Evolutionary conservation across 805 yeast genomes (phyloP), one percentile per base, ranked within the genome.

Genomic region (Yarrowia keelungensis): DNA sequence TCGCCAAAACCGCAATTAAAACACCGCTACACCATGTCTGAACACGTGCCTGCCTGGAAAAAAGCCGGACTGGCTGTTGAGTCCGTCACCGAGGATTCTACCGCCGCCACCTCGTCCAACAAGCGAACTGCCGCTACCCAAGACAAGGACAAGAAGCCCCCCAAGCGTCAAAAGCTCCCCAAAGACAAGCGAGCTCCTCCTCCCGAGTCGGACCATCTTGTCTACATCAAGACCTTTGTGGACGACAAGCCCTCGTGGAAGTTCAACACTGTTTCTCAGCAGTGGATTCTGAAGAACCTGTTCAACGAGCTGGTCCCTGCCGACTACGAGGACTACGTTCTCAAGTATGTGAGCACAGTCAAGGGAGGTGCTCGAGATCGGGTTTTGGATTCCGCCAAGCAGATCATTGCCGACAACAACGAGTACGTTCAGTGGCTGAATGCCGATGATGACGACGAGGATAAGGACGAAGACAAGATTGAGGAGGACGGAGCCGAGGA

Each of bases 221-320:
- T 80, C 0, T 90, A 90, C 74, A 78, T 90, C 72, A 82, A 85
- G 69, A 87, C 84, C 67, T 91, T 82, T 74, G 75, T 79, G 4
- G 81, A 83, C 12, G 91, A 89, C 71, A 79, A 77, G 70, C 85
- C 79, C 0, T 81, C 83, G 69, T 91, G 97, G 97, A 91, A 91
- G 80, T 91, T 91, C 76, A 88, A 92, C 69, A 91, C 91, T 74
- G 93, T 88, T 80, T 90, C 91, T 72, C 97, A 91, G 77, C 90
- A 90, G 75, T 91, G 97, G 97, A 82, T 91, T 51, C 78, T 91
- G 71, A 87, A 86, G 74, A 87, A 90, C 75, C 77, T 89, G 41
- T 81, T 72, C 68, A 69, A 79, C 62, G 54, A 54, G 26, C 71
- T 73, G 32, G 85, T 88, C 26, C 89, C 87, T 2, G 79, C 78